phyloP scores from a whole-genome alignment of 148 eudicot species.

The Rhododendron molle region DNA sequence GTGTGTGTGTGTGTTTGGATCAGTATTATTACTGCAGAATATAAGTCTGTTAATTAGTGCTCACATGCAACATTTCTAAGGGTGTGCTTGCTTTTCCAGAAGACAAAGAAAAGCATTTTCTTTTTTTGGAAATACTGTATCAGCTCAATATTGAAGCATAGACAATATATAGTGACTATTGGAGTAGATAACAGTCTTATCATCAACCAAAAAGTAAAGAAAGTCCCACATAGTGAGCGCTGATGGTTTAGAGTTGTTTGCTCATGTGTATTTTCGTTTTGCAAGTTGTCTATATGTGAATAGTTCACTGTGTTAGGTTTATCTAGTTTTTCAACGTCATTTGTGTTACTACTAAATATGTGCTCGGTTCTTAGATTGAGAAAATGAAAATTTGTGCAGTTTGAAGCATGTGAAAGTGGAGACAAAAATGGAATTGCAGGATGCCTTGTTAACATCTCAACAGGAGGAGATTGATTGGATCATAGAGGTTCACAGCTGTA shows the following conservation, averaged over 20 bases:
- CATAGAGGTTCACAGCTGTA: conserved; percentile 79
- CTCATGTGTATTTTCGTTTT: neutral
- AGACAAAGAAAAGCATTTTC: neutral
- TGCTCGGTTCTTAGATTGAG: neutral
- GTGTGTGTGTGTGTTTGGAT: neutral
- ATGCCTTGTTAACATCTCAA: conserved; percentile 60
- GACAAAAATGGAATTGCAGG: conserved; percentile 62
- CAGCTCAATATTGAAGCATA: neutral
- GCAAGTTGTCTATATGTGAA: neutral
- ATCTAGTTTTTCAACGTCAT: neutral
- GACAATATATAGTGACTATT: neutral
- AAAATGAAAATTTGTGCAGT: conserved; percentile 7
- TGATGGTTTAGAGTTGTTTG: neutral
- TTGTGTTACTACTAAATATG: neutral
- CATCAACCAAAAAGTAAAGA: neutral
- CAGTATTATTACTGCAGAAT: neutral
- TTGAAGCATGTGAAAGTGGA: conserved; percentile 50
- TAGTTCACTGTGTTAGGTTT: neutral
- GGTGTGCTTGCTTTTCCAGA: neutral
- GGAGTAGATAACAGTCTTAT: neutral
- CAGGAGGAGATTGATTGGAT: conserved; percentile 61
- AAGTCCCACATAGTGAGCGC: too few species aligned
- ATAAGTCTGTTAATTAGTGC: neutral
- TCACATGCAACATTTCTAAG: neutral
- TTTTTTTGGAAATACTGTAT: neutral